phyloP scores from a whole-genome alignment of 1,139 yeast species.

The Pichiaceae sp. region DNA sequence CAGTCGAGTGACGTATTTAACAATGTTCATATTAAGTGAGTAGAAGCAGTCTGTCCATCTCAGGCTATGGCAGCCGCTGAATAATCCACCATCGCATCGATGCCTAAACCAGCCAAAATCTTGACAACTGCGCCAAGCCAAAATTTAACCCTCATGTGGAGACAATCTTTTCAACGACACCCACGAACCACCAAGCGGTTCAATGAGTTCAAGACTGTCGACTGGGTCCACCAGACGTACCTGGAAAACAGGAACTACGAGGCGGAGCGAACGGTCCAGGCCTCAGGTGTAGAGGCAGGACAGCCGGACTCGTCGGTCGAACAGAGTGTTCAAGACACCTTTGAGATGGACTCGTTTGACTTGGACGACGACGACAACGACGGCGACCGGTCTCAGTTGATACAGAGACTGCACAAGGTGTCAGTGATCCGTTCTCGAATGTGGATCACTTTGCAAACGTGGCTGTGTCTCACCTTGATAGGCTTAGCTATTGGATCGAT shows the following conservation, averaged over 20 bases:
- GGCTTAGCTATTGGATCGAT: constrained; percentile 74
- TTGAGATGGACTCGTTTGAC: background rate
- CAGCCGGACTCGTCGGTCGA: no score
- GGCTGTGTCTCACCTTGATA: constrained; percentile 68
- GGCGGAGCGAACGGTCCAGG: constrained; percentile 10
- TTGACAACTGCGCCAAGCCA: background rate
- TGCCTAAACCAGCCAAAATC: no score
- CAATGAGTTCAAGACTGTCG: constrained; percentile 60
- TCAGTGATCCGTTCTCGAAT: constrained; percentile 4
- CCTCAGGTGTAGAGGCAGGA: no score
- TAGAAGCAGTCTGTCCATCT: no score
- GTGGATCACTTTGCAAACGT: constrained; percentile 49
- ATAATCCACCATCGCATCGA: no score
- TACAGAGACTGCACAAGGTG: background rate
- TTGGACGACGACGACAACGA: background rate
- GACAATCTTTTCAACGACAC: background rate
- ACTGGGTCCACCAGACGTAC: constrained; percentile 78
- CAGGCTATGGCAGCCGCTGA: no score
- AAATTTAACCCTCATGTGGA: background rate
- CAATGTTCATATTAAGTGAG: no score
- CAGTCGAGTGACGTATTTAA: background rate
- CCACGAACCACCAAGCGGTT: constrained; percentile 30
- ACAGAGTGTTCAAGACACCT: background rate
- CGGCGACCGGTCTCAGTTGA: background rate
- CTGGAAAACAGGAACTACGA: constrained; percentile 40